Evolutionary conservation across 192 early-diverging fungal species (phyloP).

Genomic region (Coemansia asiatica): DNA sequence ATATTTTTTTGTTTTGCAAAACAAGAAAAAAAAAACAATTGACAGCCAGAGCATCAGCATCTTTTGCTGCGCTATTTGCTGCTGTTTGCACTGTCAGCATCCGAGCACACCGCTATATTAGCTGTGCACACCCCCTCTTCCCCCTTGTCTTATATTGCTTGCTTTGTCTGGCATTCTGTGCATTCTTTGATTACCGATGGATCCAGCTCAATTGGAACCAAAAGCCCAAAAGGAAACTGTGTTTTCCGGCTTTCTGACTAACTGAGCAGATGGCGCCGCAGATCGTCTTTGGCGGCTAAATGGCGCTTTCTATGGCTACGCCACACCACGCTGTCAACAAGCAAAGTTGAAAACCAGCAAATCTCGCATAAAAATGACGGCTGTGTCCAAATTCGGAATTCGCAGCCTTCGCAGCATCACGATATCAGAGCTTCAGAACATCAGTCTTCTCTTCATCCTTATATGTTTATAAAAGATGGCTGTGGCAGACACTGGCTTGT

Average conservation of each 20-base stretch:
- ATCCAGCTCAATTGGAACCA: not conserved
- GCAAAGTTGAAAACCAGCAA: not conserved
- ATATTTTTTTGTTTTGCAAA: not conserved
- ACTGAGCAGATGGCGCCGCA: not conserved
- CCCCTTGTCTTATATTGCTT: not conserved
- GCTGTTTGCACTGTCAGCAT: not conserved
- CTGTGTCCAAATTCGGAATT: not conserved
- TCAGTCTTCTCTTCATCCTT: too few relatives aligned
- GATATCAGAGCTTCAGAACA: not conserved
- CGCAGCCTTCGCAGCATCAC: not conserved
- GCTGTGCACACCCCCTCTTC: not conserved
- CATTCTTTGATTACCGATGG: not conserved
- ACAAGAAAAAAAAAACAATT: not conserved
- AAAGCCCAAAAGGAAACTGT: not conserved
- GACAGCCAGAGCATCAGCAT: too few relatives aligned
- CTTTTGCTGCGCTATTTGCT: not conserved
- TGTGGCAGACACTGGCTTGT: not conserved
- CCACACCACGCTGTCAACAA: not conserved
- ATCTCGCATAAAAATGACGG: not conserved
- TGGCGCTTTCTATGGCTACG: not conserved
- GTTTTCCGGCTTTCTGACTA: not conserved
- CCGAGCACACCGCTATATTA: not conserved
- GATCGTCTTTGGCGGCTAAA: not conserved
- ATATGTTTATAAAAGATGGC: too few relatives aligned
- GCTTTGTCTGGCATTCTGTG: not conserved